A percentile compares a stretch with the other conserved stretches of the same genome.
These are phyloP conservation scores for Mychonastes homosphaera DNA, from an alignment of 139 green algal genomes.

Conservation along the genomic window DNA sequence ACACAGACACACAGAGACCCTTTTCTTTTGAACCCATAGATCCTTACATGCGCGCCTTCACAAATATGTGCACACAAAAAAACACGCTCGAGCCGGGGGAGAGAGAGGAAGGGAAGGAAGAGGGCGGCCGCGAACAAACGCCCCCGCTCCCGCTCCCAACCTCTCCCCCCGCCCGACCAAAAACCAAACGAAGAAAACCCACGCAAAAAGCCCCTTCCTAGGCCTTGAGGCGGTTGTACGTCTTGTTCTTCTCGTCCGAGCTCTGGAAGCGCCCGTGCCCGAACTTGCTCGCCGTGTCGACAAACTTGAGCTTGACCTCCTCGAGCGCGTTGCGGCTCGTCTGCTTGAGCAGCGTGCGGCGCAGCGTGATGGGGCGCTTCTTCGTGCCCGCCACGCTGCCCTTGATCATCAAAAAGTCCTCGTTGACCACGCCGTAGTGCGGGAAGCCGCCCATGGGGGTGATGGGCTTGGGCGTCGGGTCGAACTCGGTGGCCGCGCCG, in stretches of 20 bases:
- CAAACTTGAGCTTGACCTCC: conserved; percentile 93
- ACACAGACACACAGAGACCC: too few species aligned
- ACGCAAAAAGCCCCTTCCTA: conserved; percentile 12
- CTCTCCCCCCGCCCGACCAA: too few species aligned
- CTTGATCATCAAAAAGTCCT: conserved; percentile 99
- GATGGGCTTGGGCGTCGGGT: conserved; percentile 96
- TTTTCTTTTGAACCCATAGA: too few species aligned
- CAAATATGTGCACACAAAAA: too few species aligned
- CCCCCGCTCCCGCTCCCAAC: too few species aligned
- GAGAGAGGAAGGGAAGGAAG: too few species aligned
- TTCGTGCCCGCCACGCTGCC: conserved; percentile 75
- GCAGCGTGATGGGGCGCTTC: conserved; percentile 95
- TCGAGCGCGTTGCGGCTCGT: conserved; percentile 82
- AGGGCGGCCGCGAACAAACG: too few species aligned
- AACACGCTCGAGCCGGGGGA: too few species aligned
- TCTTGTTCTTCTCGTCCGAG: conserved; percentile 81
- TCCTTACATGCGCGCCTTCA: too few species aligned
- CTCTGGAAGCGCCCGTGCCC: conserved; percentile 99
- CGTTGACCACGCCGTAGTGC: conserved; percentile 93
- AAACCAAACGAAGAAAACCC: too few species aligned
- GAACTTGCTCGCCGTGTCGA: conserved; percentile 98
- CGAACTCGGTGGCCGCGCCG: conserved; percentile 84
- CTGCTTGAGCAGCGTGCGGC: conserved; percentile 84
- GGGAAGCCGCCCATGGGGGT: conserved; percentile 98
- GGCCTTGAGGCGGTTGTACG: conserved; percentile 33